Base-by-base conservation (phyloP, 78 protist species). In the Polysphondylium violaceum region DNA sequence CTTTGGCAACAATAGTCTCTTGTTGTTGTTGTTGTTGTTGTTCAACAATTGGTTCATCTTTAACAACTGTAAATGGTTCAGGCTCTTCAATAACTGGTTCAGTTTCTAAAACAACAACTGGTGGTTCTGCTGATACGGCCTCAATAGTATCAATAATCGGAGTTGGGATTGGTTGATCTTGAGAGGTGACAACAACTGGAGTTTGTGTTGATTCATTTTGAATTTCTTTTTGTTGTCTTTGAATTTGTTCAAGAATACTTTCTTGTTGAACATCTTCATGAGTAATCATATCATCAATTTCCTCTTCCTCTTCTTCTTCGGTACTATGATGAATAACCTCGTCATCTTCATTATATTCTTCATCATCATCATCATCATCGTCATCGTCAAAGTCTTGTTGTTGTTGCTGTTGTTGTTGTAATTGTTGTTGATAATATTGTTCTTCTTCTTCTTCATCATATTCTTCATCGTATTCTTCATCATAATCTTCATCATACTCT, bases 401-500 rank as follows among this genome's bases (percentile, higher is more conserved):
- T 76, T 29, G 33, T 1, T 31, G 59, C 4, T 63, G 9, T 14
- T 60, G 61, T 38, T 76, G 63, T 38, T 76, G 87, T 43, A 40
- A 56, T 27, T 47, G 35, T n/a, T 61, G 51, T 61, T 76, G 40
- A 31, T 36, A 23, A 31, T 76, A 44, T 47, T 67, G 58, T 23
- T 76, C 87, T 63, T 76, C 36, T 36, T 79, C 89, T 7, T 65
- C 88, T 2, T 79, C 60, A 16, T 68, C 76, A 33, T 79, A 47
- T 1, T 79, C 78, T 7, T 79, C 89, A 55, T 83, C 69, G 2
- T 83, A 60, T 6, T 77, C 87, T 9, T 77, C 89, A 51, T 81
- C 89, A 7, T 81, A 59, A 29, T 81, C 76, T 27, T 69, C 68
- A 9, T 83, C 56, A 56, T 83, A 76, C 0, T 67, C 17, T 12